phyloP scores from a whole-genome alignment of 805 yeast species.

The Spathaspora girioi region DNA sequence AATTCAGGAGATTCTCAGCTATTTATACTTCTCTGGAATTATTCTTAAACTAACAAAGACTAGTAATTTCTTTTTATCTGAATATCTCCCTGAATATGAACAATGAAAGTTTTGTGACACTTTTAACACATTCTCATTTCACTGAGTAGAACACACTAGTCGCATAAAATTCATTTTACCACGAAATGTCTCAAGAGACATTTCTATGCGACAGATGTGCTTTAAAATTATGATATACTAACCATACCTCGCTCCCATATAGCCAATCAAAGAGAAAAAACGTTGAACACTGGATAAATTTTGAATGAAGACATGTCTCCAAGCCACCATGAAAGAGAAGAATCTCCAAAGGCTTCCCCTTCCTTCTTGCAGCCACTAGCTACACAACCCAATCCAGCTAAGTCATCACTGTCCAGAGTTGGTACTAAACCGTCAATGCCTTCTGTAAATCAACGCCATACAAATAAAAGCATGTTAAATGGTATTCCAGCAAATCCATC shows the following conservation, averaged over 20 bases:
- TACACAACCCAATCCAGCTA: neutral
- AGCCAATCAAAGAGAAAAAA: neutral
- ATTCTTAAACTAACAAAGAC: no score
- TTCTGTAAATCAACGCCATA: conserved; percentile 21
- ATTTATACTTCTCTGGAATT: no score
- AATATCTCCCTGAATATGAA: no score
- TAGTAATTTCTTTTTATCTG: no score
- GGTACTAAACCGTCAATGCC: conserved; percentile 4
- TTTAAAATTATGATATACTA: neutral
- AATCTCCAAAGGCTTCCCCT: neutral
- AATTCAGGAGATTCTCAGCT: no score
- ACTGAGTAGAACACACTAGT: no score
- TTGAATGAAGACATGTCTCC: conserved; percentile 32
- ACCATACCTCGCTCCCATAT: neutral
- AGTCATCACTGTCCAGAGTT: conserved; percentile 2
- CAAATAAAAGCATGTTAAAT: conserved; percentile 25
- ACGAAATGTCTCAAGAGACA: no score
- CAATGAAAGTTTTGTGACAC: no score
- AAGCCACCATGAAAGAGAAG: conserved; percentile 11
- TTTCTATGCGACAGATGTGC: no score
- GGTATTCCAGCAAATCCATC: conserved; percentile 11
- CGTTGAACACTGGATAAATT: conserved; percentile 38
- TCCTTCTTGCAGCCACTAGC: neutral
- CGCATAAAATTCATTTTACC: no score
- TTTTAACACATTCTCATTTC: no score